These are phyloP conservation scores for Drechslera avenae DNA, from an alignment of 2,329 filamentous ascomycete species.

Conservation along the genomic window DNA sequence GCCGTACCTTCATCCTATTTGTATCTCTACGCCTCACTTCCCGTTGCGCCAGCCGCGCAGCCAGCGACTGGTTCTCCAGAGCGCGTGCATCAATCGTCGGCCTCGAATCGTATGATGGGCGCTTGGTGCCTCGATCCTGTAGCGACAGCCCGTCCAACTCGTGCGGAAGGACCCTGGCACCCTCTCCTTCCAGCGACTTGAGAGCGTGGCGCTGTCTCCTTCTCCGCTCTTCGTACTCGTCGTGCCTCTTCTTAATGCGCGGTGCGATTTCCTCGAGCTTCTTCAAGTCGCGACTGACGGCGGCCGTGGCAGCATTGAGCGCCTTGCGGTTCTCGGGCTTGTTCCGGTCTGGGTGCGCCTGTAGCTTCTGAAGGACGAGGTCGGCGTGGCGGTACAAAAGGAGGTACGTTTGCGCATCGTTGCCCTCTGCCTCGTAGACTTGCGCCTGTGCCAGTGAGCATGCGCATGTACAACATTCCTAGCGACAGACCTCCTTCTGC, in stretches of 20 bases:
- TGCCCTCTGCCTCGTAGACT: constrained; percentile 83
- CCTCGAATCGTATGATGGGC: constrained; percentile 34
- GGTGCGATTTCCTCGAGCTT: constrained; percentile 81
- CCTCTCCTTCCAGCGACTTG: constrained; percentile 32
- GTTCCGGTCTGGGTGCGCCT: constrained; percentile 75
- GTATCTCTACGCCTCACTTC: constrained; percentile 44
- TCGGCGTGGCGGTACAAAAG: constrained; percentile 88
- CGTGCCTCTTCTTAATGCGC: constrained; percentile 71
- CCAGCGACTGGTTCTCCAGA: constrained; percentile 38
- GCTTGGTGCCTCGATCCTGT: constrained; percentile 19
- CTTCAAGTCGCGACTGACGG: constrained; percentile 67
- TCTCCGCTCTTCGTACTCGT: constrained; percentile 50
- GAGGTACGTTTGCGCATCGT: constrained; percentile 86
- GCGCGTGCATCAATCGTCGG: constrained; percentile 38
- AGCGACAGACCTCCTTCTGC: constrained; percentile 72
- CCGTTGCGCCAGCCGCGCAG: constrained; percentile 43
- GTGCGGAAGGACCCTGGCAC: constrained; percentile 17
- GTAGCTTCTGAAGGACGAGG: constrained; percentile 77
- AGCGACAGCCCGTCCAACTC: constrained; percentile 33
- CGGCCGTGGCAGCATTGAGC: constrained; percentile 62
- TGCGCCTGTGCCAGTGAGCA: constrained; percentile 64
- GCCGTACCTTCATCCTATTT: constrained; percentile 57
- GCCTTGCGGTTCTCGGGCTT: constrained; percentile 63
- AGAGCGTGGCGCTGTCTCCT: constrained; percentile 33
- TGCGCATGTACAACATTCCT: not conserved